These are phyloP conservation scores for Lagenidium giganteum DNA, from an alignment of 352 stramenopile genomes.

Conservation along the genomic window DNA sequence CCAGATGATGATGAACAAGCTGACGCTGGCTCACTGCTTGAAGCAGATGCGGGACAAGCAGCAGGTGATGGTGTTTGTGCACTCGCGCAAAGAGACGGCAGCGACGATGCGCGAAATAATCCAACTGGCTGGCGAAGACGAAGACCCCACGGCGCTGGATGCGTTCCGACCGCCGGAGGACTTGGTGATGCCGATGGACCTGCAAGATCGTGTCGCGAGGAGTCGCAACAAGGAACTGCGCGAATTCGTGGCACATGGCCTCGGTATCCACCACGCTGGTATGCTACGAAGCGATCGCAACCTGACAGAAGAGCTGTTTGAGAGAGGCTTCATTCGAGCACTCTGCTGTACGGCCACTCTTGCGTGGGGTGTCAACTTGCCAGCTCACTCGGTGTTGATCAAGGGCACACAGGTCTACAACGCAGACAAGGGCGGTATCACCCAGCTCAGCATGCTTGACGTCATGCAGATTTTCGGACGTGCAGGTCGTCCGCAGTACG, in stretches of 20 bases:
- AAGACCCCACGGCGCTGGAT: constrained; percentile 45
- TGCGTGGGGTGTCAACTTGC: constrained; percentile 99
- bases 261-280: constrained; percentile 98
- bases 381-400: constrained; percentile 98
- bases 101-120: constrained; percentile 92
- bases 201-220: constrained; percentile 84
- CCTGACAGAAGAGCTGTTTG: constrained; percentile 97
- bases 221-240: constrained; percentile 94
- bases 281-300: constrained; percentile 95
- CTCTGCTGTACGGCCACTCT: constrained; percentile 99
- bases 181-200: constrained; percentile 40
- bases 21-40: constrained; percentile 66
- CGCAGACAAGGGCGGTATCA: constrained; percentile 96
- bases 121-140: constrained; percentile 78
- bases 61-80: constrained; percentile 99
- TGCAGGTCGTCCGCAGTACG: constrained; percentile 98
- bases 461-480: constrained; percentile 99
- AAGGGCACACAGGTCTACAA: constrained; percentile 99
- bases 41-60: constrained; percentile 59
- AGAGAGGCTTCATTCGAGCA: constrained; percentile 94
- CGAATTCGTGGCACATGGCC: constrained; percentile 91
- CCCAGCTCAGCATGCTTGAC: constrained; percentile 98
- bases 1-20: constrained; percentile 84
- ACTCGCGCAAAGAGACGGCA: constrained; percentile 97
- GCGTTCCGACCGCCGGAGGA: constrained; percentile 53